These are phyloP conservation scores for Trifolium pratense DNA, from an alignment of 306 rosid species.

Conservation along the genomic window DNA sequence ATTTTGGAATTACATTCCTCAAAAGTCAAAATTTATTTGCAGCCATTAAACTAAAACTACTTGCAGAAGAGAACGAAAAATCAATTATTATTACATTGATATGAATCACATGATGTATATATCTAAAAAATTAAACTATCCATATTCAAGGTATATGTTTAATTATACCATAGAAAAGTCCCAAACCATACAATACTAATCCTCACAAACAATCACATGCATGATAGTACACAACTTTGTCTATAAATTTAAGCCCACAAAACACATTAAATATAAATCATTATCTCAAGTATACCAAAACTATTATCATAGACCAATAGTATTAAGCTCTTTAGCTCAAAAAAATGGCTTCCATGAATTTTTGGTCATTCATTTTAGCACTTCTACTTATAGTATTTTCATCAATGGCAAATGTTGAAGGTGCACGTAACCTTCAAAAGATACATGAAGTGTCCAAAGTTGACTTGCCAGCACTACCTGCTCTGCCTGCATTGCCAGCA, in stretches of 20 bases:
- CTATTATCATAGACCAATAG: not conserved
- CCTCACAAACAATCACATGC: not conserved
- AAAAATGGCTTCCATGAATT: slow-evolving; percentile 46
- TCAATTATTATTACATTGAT: too few relatives aligned
- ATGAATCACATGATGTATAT: too few relatives aligned
- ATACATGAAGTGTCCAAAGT: slow-evolving; percentile 35
- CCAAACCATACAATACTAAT: not conserved
- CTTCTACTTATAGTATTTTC: slow-evolving; percentile 41
- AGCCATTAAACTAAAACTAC: not conserved
- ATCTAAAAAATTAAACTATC: slow-evolving; percentile 12
- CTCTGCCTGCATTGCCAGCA: not conserved
- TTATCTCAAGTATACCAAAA: slow-evolving; percentile 6
- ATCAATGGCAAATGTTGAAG: slow-evolving; percentile 42
- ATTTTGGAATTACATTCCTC: too few relatives aligned
- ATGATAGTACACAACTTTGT: not conserved
- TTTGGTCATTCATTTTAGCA: slow-evolving; percentile 37
- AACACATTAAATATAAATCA: not conserved
- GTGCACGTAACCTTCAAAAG: slow-evolving; percentile 46
- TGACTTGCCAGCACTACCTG: slow-evolving; percentile 33
- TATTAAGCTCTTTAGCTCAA: slow-evolving; percentile 21
- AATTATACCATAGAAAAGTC: too few relatives aligned
- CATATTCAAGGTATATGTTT: not conserved
- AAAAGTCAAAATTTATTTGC: too few relatives aligned
- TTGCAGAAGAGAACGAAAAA: not conserved
- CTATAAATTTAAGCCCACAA: slow-evolving; percentile 50